phyloP scores from a whole-genome alignment of 495 filamentous ascomycete species.

The Podospora pseudoanserina region DNA sequence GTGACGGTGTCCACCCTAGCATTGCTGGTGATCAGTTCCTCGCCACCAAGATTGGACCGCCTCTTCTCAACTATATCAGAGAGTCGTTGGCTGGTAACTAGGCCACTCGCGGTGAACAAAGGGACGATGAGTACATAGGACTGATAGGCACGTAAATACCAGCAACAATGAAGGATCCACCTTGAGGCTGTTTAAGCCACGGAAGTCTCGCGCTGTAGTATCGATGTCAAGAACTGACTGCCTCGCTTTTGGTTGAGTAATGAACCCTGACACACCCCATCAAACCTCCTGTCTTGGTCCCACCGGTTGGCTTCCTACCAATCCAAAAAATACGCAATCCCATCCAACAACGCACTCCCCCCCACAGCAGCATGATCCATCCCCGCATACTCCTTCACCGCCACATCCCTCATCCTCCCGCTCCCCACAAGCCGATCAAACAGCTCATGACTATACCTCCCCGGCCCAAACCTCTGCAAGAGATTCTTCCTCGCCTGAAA shows the following conservation, averaged over 20 bases:
- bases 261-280: too few relatives aligned
- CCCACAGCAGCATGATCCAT: conserved; percentile 20
- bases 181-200: too few relatives aligned
- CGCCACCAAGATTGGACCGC: conserved; percentile 27
- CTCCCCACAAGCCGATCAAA: conserved; percentile 17
- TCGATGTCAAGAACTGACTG: too few relatives aligned
- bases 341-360: conserved; percentile 20
- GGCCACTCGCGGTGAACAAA: neutral
- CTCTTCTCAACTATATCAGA: conserved; percentile 30
- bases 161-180: neutral
- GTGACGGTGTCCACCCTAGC: conserved; percentile 42
- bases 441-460: conserved; percentile 17
- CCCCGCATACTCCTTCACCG: conserved; percentile 23
- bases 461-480: conserved; percentile 3
- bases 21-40: conserved; percentile 35
- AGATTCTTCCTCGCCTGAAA: conserved; percentile 15
- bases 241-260: too few relatives aligned
- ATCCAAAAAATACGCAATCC: conserved; percentile 26
- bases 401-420: conserved; percentile 19
- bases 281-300: too few relatives aligned
- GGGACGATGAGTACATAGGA: neutral
- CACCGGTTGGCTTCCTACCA: conserved; percentile 12
- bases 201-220: too few relatives aligned
- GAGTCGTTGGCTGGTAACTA: neutral
- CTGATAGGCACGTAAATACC: neutral